A percentile compares a stretch with the other conserved stretches of the same genome.
phyloP scores from a whole-genome alignment of 208 protist species.

The Cochliopodium minus region DNA sequence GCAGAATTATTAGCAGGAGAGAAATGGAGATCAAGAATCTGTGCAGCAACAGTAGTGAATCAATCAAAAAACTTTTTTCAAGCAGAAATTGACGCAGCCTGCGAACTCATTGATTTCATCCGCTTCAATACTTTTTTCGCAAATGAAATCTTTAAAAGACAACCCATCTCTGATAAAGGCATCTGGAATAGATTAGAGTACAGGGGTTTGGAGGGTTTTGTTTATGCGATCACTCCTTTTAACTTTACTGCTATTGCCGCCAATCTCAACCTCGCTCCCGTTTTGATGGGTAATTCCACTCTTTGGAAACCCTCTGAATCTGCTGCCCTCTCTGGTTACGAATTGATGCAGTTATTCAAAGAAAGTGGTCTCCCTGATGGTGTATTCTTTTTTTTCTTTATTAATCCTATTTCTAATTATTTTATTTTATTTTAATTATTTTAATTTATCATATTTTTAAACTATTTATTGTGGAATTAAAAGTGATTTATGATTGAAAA shows the following conservation, averaged over 20 bases:
- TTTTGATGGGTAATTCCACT: slow-evolving; percentile 83
- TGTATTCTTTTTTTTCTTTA: slow-evolving; percentile 80
- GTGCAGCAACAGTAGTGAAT: slow-evolving; percentile 78
- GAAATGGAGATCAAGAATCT: slow-evolving; percentile 56
- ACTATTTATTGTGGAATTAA: too few species aligned
- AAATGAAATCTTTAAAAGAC: slow-evolving; percentile 61
- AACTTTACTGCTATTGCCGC: slow-evolving; percentile 93
- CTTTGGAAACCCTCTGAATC: slow-evolving; percentile 83
- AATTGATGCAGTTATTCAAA: slow-evolving; percentile 70
- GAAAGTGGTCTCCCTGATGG: slow-evolving; percentile 80
- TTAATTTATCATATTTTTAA: too few species aligned
- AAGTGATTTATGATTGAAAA: too few species aligned
- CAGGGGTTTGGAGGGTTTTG: slow-evolving; percentile 83
- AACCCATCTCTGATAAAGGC: slow-evolving; percentile 50
- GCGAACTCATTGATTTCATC: slow-evolving; percentile 80
- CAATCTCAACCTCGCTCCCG: slow-evolving; percentile 75
- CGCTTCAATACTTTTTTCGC: slow-evolving; percentile 81
- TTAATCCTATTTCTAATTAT: too few species aligned
- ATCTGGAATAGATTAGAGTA: slow-evolving; percentile 84
- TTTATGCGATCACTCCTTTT: slow-evolving; percentile 79
- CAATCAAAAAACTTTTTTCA: slow-evolving; percentile 89
- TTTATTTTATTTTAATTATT: too few species aligned
- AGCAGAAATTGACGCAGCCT: slow-evolving; percentile 84
- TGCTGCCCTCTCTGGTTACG: slow-evolving; percentile 51
- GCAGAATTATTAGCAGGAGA: slow-evolving; percentile 55